Evolutionary conservation across 2,329 filamentous ascomycete genomes (phyloP), one percentile per base, ranked within the genome.

Genomic region (Cordyceps tenuipes): DNA sequence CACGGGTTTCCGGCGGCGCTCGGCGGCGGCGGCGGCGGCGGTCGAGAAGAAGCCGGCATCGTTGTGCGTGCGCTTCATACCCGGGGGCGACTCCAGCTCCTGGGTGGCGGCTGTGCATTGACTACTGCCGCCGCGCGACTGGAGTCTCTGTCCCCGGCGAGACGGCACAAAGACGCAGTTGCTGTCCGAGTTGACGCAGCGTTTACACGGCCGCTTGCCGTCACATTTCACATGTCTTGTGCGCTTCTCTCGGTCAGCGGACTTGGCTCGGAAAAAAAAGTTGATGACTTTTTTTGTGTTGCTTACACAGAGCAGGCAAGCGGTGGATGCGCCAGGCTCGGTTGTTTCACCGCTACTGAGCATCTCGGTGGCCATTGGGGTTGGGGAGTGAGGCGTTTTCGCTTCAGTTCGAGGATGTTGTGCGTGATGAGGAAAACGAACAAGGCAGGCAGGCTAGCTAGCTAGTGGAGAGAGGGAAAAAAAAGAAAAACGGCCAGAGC

Each of bases 211-310:
- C 5, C 36, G 56, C 8, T 29, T 58, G 3, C 56, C 56, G 12
- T 58, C 47, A 15, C 56, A 58, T 46, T 51, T 51, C 5, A 58
- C 23, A 51, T 58, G 56, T 58, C 56, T 13, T 23, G 51, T 36
- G 13, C 56, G 56, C 56, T 57, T 48, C 13, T 12, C n/a, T 8
- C 6, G 17, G 39, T 57, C 13, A 57, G 23, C 10, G 19, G 31
- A 31, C 8, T 0, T n/a, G n/a, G 7, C 1, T 2, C 21, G 34
- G 8, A 7, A 34, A 19, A 4, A 8, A 41, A 17, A 6, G n/a
- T n/a, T n/a, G n/a, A n/a, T 41, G 39, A 3, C 39, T 17, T 17
- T 21, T 9, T 15, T n/a, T n/a, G n/a, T n/a, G n/a, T n/a, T n/a
- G 26, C 56, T 31, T 39, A 58, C 56, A 6, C 56, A 58, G 31